Evolutionary conservation across 2,329 filamentous ascomycete species (phyloP).

Genomic region (Colletotrichum cordylinicola): DNA sequence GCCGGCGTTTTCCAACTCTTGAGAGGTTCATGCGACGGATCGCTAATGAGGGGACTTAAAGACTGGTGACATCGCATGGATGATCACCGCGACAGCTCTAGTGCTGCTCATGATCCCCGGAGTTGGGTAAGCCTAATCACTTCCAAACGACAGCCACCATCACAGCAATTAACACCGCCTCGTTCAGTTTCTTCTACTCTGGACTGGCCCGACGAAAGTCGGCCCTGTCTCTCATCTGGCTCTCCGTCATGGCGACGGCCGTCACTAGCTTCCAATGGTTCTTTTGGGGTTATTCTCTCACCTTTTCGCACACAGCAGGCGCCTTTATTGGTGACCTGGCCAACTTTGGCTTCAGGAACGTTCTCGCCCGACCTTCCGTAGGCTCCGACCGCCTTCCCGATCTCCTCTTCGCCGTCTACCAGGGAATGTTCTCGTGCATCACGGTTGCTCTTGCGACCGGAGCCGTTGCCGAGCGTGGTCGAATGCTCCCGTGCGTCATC

Average conservation of each 20-base stretch:
- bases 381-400: conserved; percentile 78
- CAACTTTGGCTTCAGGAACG: conserved; percentile 81
- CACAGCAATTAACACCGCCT: not conserved
- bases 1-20: not conserved
- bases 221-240: conserved; percentile 87
- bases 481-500: conserved; percentile 86
- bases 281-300: conserved; percentile 87
- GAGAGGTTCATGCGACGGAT: not conserved
- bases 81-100: conserved; percentile 81
- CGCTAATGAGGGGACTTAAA: conserved; percentile 38
- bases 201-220: conserved; percentile 89
- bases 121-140: conserved; percentile 58
- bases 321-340: conserved; percentile 78
- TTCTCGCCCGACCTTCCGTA: conserved; percentile 77
- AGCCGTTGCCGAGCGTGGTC: conserved; percentile 84
- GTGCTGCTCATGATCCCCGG: conserved; percentile 93
- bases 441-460: conserved; percentile 86
- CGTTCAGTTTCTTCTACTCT: conserved; percentile 81
- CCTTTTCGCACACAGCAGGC: conserved; percentile 80
- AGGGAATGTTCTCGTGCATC: conserved; percentile 88
- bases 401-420: conserved; percentile 84
- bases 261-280: conserved; percentile 94
- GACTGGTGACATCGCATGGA: conserved; percentile 85
- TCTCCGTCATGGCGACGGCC: conserved; percentile 84
- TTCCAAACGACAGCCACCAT: not conserved